Conservation (phyloP, 257 asterid species). For the Scutellaria galericulata region DNA sequence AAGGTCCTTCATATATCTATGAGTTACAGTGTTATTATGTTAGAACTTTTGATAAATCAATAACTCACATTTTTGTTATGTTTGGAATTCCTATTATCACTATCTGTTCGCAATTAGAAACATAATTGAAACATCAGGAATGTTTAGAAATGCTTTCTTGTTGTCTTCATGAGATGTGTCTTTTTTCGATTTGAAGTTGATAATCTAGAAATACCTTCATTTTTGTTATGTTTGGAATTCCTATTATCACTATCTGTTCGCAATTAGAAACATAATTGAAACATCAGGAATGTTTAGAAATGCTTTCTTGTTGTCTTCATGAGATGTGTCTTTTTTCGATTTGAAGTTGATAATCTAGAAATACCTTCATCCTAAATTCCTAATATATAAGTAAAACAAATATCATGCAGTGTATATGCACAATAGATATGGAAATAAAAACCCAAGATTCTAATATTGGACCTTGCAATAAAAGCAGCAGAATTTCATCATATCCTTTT, state of each 20-base stretch:
- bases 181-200: too few species aligned
- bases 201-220: too few species aligned
- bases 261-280: neutral
- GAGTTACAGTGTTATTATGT: neutral
- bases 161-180: neutral
- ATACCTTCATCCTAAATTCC: slow-evolving; percentile 19
- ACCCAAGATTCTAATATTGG: neutral
- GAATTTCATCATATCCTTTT: slow-evolving; percentile 24
- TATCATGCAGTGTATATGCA: neutral
- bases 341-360: slow-evolving; percentile 23
- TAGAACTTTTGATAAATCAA: neutral
- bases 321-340: neutral
- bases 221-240: neutral
- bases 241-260: neutral
- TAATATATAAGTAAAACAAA: neutral
- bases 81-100: neutral
- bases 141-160: neutral
- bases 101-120: neutral
- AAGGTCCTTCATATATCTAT: slow-evolving; percentile 1
- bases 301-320: neutral
- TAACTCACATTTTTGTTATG: neutral
- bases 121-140: neutral
- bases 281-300: neutral
- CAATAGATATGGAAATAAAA: slow-evolving; percentile 9
- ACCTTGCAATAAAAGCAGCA: slow-evolving; percentile 19